Percentiles rank a stretch among this genome's conserved stretches.
These are phyloP conservation scores for Malus orientalis DNA, from an alignment of 306 rosid species.

Conservation along the genomic window DNA sequence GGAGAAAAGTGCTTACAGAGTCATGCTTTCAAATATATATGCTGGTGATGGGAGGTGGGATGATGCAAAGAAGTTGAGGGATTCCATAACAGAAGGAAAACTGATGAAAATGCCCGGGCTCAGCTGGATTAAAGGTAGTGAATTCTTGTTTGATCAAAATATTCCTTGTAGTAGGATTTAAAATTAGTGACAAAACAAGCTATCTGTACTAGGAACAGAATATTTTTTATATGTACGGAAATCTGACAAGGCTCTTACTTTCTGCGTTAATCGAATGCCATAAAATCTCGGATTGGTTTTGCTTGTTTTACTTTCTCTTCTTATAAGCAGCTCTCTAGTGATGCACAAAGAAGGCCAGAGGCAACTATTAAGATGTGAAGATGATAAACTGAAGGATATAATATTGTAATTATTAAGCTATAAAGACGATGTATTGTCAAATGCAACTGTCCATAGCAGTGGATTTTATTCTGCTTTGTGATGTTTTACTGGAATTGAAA, in stretches of 20 bases:
- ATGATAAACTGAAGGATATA: no score
- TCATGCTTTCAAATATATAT: slow-evolving; percentile 76
- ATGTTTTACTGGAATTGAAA: no score
- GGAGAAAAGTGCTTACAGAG: slow-evolving; percentile 37
- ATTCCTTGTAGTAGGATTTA: background rate
- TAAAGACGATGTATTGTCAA: no score
- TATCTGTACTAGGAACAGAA: background rate
- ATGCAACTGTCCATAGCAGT: no score
- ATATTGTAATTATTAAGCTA: no score
- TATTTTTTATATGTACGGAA: background rate
- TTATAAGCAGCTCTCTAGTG: no score
- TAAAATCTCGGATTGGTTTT: no score
- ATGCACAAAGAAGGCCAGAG: no score
- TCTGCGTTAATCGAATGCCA: background rate
- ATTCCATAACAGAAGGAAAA: slow-evolving; percentile 32
- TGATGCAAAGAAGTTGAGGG: slow-evolving; percentile 61
- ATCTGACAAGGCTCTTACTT: background rate
- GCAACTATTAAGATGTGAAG: no score
- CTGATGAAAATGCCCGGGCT: slow-evolving; percentile 54
- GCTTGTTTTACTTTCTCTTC: no score
- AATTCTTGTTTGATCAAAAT: slow-evolving; percentile 4
- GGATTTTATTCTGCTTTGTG: no score
- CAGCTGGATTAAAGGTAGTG: slow-evolving; percentile 51
- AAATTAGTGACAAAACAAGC: background rate
- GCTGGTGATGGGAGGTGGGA: slow-evolving; percentile 79